These are phyloP conservation scores for Podaxis pistillaris DNA, from an alignment of 768 basidiomycete species.

Conservation along the genomic window DNA sequence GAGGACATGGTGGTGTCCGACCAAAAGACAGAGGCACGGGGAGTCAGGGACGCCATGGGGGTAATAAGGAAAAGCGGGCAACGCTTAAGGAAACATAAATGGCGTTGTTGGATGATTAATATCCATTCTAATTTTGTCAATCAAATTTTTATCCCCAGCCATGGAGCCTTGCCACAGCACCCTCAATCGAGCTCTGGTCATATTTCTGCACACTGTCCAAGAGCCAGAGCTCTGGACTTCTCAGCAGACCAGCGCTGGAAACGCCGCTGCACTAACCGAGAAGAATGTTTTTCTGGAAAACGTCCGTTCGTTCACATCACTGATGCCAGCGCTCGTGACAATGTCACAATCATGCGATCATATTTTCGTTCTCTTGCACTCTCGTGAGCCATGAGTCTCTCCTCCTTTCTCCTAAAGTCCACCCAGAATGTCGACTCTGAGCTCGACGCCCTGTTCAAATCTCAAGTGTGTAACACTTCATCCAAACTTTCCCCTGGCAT, in stretches of 20 bases:
- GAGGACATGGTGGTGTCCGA: constrained; percentile 24
- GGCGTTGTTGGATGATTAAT: constrained; percentile 3
- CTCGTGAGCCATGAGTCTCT: constrained; percentile 47
- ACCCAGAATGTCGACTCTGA: constrained; percentile 50
- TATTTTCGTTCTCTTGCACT: background rate
- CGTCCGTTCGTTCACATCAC: background rate
- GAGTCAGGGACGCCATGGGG: constrained; percentile 18
- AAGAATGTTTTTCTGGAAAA: background rate
- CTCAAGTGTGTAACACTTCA: constrained; percentile 39
- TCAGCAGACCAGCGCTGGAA: background rate
- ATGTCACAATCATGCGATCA: background rate
- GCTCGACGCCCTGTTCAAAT: constrained; percentile 61
- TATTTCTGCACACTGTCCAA: background rate
- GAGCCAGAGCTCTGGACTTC: background rate
- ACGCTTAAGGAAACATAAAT: background rate
- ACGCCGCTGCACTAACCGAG: background rate
- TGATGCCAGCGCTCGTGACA: background rate
- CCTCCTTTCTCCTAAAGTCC: constrained; percentile 49
- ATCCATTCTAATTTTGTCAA: background rate
- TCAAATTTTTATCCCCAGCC: background rate
- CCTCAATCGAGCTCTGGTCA: background rate
- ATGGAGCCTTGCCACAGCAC: background rate
- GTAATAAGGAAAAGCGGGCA: background rate
- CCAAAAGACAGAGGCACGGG: constrained; percentile 14
- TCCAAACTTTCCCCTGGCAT: constrained; percentile 7